A percentile compares a stretch with the other conserved stretches of the same genome.
These are phyloP conservation scores for Phytophthora fragariae DNA, from an alignment of 352 stramenopile genomes.

Conservation along the genomic window DNA sequence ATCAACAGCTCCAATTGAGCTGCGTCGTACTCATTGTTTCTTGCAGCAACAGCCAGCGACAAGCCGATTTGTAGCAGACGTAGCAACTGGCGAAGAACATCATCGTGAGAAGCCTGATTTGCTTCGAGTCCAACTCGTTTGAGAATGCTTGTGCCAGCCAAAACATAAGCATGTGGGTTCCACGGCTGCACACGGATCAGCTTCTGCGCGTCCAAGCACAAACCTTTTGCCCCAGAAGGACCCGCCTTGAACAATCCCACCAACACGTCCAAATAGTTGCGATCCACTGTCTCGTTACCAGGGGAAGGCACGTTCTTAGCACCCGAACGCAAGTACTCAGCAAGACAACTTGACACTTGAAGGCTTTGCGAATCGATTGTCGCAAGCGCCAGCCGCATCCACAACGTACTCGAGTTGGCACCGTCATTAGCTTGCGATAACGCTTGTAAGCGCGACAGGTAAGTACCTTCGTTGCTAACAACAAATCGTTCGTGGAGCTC, in stretches of 20 bases:
- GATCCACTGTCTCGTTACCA: conserved; percentile 40
- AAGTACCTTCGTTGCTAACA: conserved; percentile 23
- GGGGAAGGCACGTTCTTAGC: conserved; percentile 1
- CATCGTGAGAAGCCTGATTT: conserved; percentile 16
- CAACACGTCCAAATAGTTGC: conserved; percentile 42
- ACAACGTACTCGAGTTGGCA: conserved; percentile 28
- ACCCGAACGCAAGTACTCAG: conserved; percentile 35
- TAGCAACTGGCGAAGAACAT: conserved; percentile 33
- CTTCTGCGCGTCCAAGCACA: conserved; percentile 53
- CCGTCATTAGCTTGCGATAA: conserved; percentile 35
- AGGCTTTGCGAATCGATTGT: conserved; percentile 48
- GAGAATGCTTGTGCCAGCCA: conserved; percentile 57
- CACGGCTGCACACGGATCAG: conserved; percentile 69
- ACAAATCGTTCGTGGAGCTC: conserved; percentile 52
- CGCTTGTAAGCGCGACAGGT: conserved; percentile 37
- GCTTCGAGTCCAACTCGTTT: conserved; percentile 44
- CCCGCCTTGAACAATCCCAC: conserved; percentile 43
- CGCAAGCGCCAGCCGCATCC: conserved; percentile 42
- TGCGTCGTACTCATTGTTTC: conserved; percentile 22
- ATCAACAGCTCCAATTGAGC: conserved; percentile 48
- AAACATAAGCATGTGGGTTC: conserved; percentile 61
- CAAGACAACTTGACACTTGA: conserved; percentile 37
- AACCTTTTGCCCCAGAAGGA: conserved; percentile 17
- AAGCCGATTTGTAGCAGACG: conserved; percentile 55
- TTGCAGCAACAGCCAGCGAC: conserved; percentile 21